These are phyloP conservation scores for Teratosphaeria pseudoeucalypti DNA, from an alignment of 2,329 filamentous ascomycete species.

Conservation along the genomic window DNA sequence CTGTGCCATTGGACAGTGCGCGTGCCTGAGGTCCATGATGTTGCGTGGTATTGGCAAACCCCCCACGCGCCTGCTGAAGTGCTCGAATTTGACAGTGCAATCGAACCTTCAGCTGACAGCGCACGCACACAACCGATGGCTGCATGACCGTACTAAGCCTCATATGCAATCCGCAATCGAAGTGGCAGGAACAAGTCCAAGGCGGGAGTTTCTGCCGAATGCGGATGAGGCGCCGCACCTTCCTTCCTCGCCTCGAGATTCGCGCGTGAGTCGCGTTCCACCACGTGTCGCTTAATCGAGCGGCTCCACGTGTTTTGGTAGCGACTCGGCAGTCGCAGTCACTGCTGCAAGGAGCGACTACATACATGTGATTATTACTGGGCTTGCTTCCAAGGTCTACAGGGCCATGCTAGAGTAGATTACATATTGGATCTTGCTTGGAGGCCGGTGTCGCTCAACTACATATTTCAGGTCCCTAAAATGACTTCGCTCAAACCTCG, in stretches of 20 bases:
- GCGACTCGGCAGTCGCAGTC: background rate
- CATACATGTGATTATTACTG: too few species aligned
- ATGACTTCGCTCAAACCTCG: constrained; percentile 76
- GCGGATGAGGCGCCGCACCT: background rate
- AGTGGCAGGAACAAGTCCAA: background rate
- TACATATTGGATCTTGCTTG: background rate
- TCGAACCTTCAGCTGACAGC: constrained; percentile 1
- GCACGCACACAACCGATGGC: background rate
- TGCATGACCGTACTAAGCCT: background rate
- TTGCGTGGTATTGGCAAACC: background rate
- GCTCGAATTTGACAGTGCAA: background rate
- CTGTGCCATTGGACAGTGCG: background rate
- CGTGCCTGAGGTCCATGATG: background rate
- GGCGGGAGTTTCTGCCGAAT: background rate
- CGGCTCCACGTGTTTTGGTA: background rate
- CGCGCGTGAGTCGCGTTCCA: background rate
- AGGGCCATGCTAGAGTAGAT: background rate
- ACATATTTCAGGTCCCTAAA: background rate
- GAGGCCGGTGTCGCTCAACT: background rate
- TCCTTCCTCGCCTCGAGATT: background rate
- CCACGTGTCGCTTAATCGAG: background rate
- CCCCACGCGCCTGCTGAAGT: constrained; percentile 3
- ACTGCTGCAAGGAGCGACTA: background rate
- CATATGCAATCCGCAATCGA: background rate
- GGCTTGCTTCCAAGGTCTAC: too few species aligned